Evolutionary conservation across 257 asterid species (phyloP), one percentile per base, ranked within the genome.

Genomic region (Lycium barbarum): DNA sequence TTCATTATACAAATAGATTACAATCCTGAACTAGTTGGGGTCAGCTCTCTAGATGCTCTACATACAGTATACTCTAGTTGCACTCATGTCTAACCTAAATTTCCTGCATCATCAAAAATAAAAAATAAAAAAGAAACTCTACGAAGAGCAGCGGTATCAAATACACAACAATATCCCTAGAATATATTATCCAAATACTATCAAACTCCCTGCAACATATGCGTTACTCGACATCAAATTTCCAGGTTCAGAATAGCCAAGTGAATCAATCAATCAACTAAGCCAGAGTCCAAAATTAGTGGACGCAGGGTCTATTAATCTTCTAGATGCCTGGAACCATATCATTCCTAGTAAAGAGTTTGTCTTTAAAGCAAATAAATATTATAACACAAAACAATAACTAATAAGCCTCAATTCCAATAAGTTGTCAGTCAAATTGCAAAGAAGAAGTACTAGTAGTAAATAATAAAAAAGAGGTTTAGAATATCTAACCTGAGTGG

Each of bases 401-500:
- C 3, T 57, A 57, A 14, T 57, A 57, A 14, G 62, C 20, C 62
- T 15, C 62, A 57, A 15, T 2, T 57, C 62, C 62, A 57, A 57
- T 18, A 15, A 57, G n/a, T 15, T 57, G 11, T 59, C 66, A 59
- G 33, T 26, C 33, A 26, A 26, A 26, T 26, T 26, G 33, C 33
- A 26, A 26, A 59, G 6, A 40, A 6, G 6, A 40, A 40, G 45
- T 40, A 40, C 45, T 7, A 17, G 22, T 7, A 58, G 7, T 26
- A 74, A 49, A 51, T 22, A 49, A 47, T 14, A 74, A 47, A 74
- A 11, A 11, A 20, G 13, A 15, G 3, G 22, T 20, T 7, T 74
- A 74, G 7, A 13, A 9, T 80, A 10, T 88, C 93, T 26, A 12
- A 94, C 98, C 98, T 97, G 99, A 6, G 99, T 97, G 17, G 98